Evolutionary conservation across 164 flowering plant genomes (phyloP), one percentile per base, ranked within the genome.

Genomic region (Piper longum): DNA sequence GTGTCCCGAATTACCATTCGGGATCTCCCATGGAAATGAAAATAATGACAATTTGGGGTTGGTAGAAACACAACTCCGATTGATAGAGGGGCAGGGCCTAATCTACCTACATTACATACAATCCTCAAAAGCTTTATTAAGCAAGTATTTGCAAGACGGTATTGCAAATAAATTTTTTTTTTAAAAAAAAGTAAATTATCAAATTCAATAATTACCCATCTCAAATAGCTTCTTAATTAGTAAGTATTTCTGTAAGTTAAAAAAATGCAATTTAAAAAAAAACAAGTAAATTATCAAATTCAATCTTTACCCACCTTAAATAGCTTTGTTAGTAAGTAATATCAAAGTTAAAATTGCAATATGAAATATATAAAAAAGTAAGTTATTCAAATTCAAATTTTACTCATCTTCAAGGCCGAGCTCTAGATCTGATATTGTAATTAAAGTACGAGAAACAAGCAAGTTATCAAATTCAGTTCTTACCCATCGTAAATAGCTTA

Each of bases 31-130:
- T 0, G 98, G 97, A 70, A 92, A 88, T 19, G 86, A 79, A 66
- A 81, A 88, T 3, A 83, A 81, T 0, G 96, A 78, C 0, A 97
- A 89, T 66, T 77, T 78, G 0, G 98, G 95, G 69, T 88, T 92
- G 1, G 93, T 80, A 0, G 98, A 83, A 39, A 92, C 67, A 68
- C 97, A 89, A 39, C 96, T 79, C 0, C 97, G 98, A 78, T 92
- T 92, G 0, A 65, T 74, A 0, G 96, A 83, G 1, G 98, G 97
- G 73, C 98, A 92, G 60, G 90, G 83, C 59, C 96, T 83, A 61
- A 92, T 86, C 72, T 88, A 89, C 71, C 98, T 87, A 82, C 71
- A 78, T 71, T 19, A 54, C 36, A 13, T 26, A 26, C 36, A 26
- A 26, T 26, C 36, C 36, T 26, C 36, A 26, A 26, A 26, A 26